Base-by-base conservation (phyloP, 169 alveolate species). In the Cryptosporidium xiaoi region DNA sequence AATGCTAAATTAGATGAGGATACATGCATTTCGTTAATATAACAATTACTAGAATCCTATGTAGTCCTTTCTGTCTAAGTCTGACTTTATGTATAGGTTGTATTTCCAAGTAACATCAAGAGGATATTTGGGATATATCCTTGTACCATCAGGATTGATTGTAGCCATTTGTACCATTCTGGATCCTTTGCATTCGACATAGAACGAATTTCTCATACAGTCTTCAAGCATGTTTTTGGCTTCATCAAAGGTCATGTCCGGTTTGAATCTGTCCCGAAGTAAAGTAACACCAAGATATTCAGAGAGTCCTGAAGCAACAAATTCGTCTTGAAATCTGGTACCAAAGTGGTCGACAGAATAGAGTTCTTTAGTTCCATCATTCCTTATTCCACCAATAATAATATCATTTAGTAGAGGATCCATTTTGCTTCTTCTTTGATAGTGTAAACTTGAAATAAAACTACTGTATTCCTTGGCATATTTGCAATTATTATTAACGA, bases 311-410 rank as follows among this genome's bases (percentile, higher is more conserved):
- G 91, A 85, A 15, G 92, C 91, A 6, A 91, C 71, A 68, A 77
- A 91, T 64, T 91, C 93, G 16, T 46, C 93, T 18, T 66, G 44
- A 55, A 85, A 91, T 27, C 90, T 66, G 8, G 93, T 91, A 0
- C 93, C 93, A 31, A 90, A 85, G 82, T 82, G 90, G 51, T 91
- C 93, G 1, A 87, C 91, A 36, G 90, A 91, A 13, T 91, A 90
- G 3, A 83, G 69, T 29, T 91, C 90, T 46, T 87, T 91, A 64
- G 82, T 83, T 7, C 83, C 90, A 83, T 91, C 92, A 40, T 91
- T 90, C 56, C 84, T 58, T 8, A 91, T 5, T 3, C 93, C 93
- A 27, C 91, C 93, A 58, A 91, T 82, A 15, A 91, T 69, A n/a
- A 87, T 68, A 8, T 60, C 85, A 71, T 84, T 82, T 64, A 85